Evolutionary conservation across 805 yeast genomes (phyloP), one percentile per base, ranked within the genome.

Genomic region (Blastobotrys mokoenaii): DNA sequence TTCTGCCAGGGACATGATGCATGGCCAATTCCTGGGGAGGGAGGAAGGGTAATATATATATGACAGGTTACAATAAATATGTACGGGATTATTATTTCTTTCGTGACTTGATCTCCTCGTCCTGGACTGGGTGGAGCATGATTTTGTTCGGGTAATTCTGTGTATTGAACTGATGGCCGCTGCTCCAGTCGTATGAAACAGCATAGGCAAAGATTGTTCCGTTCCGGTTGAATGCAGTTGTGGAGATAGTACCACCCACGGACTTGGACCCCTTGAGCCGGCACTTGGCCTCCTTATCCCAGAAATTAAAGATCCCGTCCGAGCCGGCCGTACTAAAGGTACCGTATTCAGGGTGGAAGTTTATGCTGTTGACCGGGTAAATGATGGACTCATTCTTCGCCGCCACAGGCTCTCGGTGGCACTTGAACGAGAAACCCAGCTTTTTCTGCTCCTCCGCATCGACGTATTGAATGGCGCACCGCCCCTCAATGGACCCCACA

Each of bases 251-350:
- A 22, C 70, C 69, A 1, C 69, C 72, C 15, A 70, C 57, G 12
- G 82, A 70, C 8, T 76, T 66, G 3, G 95, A 87, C 30, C 82
- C 84, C 65, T 82, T 84, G 53, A 93, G 74, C 56, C 97, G 75
- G 61, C 84, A 94, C 61, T 82, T 79, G 44, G 93, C 83, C 57
- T 87, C 95, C 64, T 86, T 87, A 64, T 93, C 97, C 98, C 98
- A 93, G 69, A 86, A 83, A 57, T 88, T 81, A 69, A 89, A 82
- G 11, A 89, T 73, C 17, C 98, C 98, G 65, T 93, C 98, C 18
- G 93, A 76, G 10, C 98, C 97, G 1, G 95, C 93, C 3, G 98
- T 93, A 41, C 82, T 80, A 64, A 93, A 83, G 1, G 97, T 88
- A 37, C 96, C 96, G 64, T 81, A 80, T 11, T 76, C 69, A 3